phyloP scores from a whole-genome alignment of 2,329 filamentous ascomycete species.

The Colletotrichum theobromicola region DNA sequence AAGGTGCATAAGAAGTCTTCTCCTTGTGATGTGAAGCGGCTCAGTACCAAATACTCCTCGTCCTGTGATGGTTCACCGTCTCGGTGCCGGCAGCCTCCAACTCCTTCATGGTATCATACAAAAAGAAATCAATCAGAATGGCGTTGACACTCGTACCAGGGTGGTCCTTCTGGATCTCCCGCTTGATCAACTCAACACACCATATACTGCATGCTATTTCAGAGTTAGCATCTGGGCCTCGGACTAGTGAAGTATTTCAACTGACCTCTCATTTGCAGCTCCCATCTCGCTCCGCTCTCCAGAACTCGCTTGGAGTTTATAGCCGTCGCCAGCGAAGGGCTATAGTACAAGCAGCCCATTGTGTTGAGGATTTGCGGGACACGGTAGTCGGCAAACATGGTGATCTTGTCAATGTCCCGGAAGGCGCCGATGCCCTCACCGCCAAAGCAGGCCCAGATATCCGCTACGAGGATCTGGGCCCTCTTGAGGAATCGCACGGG shows the following conservation, averaged over 20 bases:
- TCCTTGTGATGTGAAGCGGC: neutral
- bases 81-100: slow-evolving; percentile 68
- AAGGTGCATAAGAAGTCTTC: neutral
- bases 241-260: neutral
- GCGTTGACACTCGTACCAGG: slow-evolving; percentile 80
- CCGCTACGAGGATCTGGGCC: slow-evolving; percentile 94
- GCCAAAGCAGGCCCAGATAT: slow-evolving; percentile 95
- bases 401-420: slow-evolving; percentile 90
- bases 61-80: slow-evolving; percentile 82
- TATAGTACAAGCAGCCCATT: slow-evolving; percentile 83
- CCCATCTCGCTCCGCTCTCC: slow-evolving; percentile 76
- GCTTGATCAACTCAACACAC: slow-evolving; percentile 87
- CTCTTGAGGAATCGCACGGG: slow-evolving; percentile 87
- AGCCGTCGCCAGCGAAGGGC: slow-evolving; percentile 75
- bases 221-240: neutral
- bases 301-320: slow-evolving; percentile 71
- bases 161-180: slow-evolving; percentile 77
- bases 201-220: slow-evolving; percentile 84
- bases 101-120: slow-evolving; percentile 94
- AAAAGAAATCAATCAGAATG: slow-evolving; percentile 94
- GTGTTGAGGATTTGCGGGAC: slow-evolving; percentile 91
- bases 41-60: slow-evolving; percentile 94
- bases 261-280: slow-evolving; percentile 83
- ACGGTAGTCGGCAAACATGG: slow-evolving; percentile 98
- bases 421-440: slow-evolving; percentile 82